Evolutionary conservation across 495 filamentous ascomycete species (phyloP).

Genomic region (Penicillium coprophilum): DNA sequence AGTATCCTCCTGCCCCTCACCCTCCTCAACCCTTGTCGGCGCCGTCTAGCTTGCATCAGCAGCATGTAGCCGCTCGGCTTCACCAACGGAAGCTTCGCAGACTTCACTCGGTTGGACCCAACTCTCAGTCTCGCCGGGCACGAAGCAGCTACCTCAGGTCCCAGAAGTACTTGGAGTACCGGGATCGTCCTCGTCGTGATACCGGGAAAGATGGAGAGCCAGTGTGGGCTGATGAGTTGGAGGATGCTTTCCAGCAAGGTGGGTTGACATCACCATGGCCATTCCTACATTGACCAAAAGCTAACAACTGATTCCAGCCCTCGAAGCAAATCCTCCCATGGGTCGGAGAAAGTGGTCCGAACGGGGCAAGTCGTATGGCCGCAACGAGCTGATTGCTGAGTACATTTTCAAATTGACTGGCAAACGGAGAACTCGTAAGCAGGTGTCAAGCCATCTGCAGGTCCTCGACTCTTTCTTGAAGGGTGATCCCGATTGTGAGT

Average conservation of each 20-base stretch:
- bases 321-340: constrained; percentile 78
- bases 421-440: constrained; percentile 69
- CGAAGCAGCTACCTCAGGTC: constrained; percentile 47
- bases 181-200: constrained; percentile 63
- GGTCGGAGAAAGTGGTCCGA: constrained; percentile 75
- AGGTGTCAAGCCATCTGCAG: constrained; percentile 96
- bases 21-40: constrained; percentile 34
- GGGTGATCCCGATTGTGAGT: constrained; percentile 55
- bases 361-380: constrained; percentile 70
- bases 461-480: constrained; percentile 83
- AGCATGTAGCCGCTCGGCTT: constrained; percentile 32
- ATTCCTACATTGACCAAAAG: not conserved
- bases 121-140: constrained; percentile 32
- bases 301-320: constrained; percentile 52
- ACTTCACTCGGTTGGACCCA: constrained; percentile 39
- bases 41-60: constrained; percentile 25
- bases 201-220: constrained; percentile 54
- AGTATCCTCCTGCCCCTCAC: constrained; percentile 41
- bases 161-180: constrained; percentile 59
- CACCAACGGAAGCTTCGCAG: constrained; percentile 43
- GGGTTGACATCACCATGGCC: constrained; percentile 23
- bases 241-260: constrained; percentile 91
- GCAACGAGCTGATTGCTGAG: constrained; percentile 88
- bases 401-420: constrained; percentile 73
- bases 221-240: constrained; percentile 80